Conservation (phyloP, 225 moss, liverwort and hornwort genomes). For the Sphagnum tenellum region DNA sequence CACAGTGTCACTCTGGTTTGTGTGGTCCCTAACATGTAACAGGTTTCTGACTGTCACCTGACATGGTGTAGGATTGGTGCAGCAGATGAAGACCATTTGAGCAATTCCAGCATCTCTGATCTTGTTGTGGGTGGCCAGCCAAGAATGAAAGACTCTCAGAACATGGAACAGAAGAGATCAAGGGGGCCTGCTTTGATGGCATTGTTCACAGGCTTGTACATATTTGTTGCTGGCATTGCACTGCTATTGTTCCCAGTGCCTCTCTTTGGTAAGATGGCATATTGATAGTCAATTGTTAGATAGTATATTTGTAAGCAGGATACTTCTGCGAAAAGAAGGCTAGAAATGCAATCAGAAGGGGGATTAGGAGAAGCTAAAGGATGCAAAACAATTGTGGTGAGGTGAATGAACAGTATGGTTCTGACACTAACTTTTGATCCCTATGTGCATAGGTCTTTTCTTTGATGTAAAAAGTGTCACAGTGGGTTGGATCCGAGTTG, state of each 20-base stretch:
- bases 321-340: too few species aligned
- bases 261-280: slow-evolving; percentile 50
- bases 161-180: slow-evolving; percentile 8
- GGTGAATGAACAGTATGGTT: too few species aligned
- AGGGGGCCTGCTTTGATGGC: slow-evolving; percentile 64
- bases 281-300: too few species aligned
- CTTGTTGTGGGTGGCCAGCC: slow-evolving; percentile 6
- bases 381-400: too few species aligned
- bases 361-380: too few species aligned
- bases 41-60: slow-evolving; percentile 18
- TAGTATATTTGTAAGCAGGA: too few species aligned
- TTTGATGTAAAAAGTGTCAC: slow-evolving; percentile 69
- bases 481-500: slow-evolving; percentile 86
- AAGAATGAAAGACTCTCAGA: slow-evolving; percentile 5
- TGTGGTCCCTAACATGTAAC: too few species aligned
- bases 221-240: slow-evolving; percentile 54
- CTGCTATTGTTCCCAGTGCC: slow-evolving; percentile 59
- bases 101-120: slow-evolving; percentile 7
- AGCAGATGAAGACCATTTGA: slow-evolving; percentile 24
- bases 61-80: slow-evolving; percentile 46
- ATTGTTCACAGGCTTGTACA: slow-evolving; percentile 75
- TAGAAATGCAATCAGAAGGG: too few species aligned
- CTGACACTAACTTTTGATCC: too few species aligned
- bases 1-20: too few species aligned
- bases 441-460: slow-evolving; percentile 38